Base-by-base conservation (phyloP, 83 land plant genomes). In the Picea abies region DNA sequence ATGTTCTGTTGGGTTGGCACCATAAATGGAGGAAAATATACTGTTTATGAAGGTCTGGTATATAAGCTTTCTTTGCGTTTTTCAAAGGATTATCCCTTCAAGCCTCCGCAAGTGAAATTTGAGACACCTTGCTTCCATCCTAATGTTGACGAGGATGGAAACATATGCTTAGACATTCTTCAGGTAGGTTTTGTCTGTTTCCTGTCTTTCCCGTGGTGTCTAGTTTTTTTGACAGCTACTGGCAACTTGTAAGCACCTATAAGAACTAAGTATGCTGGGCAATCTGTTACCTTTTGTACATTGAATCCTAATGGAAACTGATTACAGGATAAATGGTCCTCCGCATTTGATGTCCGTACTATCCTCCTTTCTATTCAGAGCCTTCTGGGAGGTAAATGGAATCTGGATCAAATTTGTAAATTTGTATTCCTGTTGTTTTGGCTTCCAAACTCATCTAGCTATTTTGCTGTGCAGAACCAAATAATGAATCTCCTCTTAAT, bases 341-440 rank as follows among this genome's bases (percentile, higher is more conserved):
- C 98, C 47, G 99, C 98, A 39, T 97, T 95, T 90, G 99, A 97
- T 83, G 98, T 97, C 47, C 89, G 99, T 60, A 93, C 99, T 4
- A 90, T 97, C 3, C 86, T 97, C 66, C 84, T 97, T 5, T 95
- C 99, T 1, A 95, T 97, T 39, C 99, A 97, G 84, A 92, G 95
- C 80, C 86, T 97, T 39, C 85, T 97, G 29, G 99, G 99, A 91
- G 98, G 99, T 97, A 86, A 83, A 49, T 61, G n/a, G 9, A 0
- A 69, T 12, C 26, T 6, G 0, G 8, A 5, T 44, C 8, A 44
- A 5, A 6, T 6, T 44, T 44, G 47, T 44, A 44, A 44, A 5
- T 44, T 44, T 44, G 6, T 44, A 44, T 44, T 44, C 8, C 47
- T 44, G 0, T 44, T 5, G 8, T 44, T 44, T 44, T 44, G 7